Conservation (phyloP, 306 rosid species). For the Dalbergia cochinchinensis region DNA sequence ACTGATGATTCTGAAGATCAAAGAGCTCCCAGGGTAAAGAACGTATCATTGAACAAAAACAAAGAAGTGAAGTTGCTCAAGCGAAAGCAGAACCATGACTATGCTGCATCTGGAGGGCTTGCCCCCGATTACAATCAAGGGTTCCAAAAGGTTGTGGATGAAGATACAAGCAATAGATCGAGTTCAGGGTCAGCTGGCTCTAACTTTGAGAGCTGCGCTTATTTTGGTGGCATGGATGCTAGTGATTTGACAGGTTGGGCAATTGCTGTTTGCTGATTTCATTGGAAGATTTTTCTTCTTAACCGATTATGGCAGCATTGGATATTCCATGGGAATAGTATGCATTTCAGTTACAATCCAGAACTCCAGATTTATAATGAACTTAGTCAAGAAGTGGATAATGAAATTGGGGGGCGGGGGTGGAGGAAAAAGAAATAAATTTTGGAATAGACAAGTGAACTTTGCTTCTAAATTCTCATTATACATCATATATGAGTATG, state of each 20-base stretch:
- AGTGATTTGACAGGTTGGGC: slow-evolving; percentile 97
- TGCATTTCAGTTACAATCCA: slow-evolving; percentile 26
- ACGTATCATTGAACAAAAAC: slow-evolving; percentile 73
- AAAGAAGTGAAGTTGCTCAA: slow-evolving; percentile 86
- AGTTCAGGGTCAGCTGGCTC: slow-evolving; percentile 97
- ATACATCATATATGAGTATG: neutral
- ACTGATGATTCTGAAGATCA: slow-evolving; percentile 76
- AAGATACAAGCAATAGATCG: slow-evolving; percentile 90
- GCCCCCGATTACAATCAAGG: slow-evolving; percentile 68
- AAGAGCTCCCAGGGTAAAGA: slow-evolving; percentile 73
- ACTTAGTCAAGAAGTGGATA: slow-evolving; percentile 28
- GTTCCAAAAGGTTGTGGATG: slow-evolving; percentile 71
- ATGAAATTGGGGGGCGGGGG: slow-evolving; percentile 9
- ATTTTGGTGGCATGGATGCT: slow-evolving; percentile 84
- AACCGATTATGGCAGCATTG: slow-evolving; percentile 40
- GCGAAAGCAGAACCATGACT: slow-evolving; percentile 70
- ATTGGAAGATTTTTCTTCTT: slow-evolving; percentile 18
- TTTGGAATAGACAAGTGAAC: slow-evolving; percentile 15
- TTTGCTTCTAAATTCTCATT: slow-evolving; percentile 24
- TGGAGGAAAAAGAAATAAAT: slow-evolving; percentile 1
- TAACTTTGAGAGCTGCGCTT: slow-evolving; percentile 86
- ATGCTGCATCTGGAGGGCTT: slow-evolving; percentile 57
- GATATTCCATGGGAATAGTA: slow-evolving; percentile 41
- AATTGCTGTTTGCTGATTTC: slow-evolving; percentile 34
- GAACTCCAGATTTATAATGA: slow-evolving; percentile 36